A percentile compares a stretch with the other conserved stretches of the same genome.
These are phyloP conservation scores for Alternaria longipes DNA, from an alignment of 2,329 filamentous ascomycete species.

Conservation along the genomic window DNA sequence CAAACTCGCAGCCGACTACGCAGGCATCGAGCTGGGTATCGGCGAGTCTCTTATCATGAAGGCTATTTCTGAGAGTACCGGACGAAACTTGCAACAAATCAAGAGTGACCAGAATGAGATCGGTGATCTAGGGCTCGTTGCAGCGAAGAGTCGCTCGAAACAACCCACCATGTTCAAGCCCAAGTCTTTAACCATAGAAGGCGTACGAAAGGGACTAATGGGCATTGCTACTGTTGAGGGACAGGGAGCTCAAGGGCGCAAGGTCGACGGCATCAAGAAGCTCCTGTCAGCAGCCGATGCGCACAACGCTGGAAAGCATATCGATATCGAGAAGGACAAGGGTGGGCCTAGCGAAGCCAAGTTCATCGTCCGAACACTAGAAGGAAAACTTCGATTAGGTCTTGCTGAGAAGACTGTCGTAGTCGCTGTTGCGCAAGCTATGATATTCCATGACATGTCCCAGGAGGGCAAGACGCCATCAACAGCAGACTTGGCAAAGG, in stretches of 20 bases:
- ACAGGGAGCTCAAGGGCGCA: slow-evolving; percentile 86
- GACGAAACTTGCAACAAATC: slow-evolving; percentile 85
- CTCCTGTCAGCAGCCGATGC: slow-evolving; percentile 90
- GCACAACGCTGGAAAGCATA: slow-evolving; percentile 66
- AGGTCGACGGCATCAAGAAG: slow-evolving; percentile 96
- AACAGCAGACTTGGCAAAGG: slow-evolving; percentile 79
- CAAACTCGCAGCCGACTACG: slow-evolving; percentile 95
- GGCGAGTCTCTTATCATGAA: slow-evolving; percentile 99
- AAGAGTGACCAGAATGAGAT: slow-evolving; percentile 97
- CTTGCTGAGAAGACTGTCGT: slow-evolving; percentile 92
- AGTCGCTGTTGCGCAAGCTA: slow-evolving; percentile 86
- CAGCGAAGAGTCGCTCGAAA: slow-evolving; percentile 92
- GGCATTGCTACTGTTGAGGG: slow-evolving; percentile 87
- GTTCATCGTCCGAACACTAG: slow-evolving; percentile 89
- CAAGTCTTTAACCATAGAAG: slow-evolving; percentile 84
- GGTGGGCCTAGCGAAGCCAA: slow-evolving; percentile 95
- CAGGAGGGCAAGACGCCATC: slow-evolving; percentile 74
- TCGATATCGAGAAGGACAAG: slow-evolving; percentile 92
- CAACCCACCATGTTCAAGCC: slow-evolving; percentile 99
- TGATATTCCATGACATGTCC: slow-evolving; percentile 84
- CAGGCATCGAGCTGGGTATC: slow-evolving; percentile 96
- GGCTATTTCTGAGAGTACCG: slow-evolving; percentile 93
- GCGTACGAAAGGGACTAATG: slow-evolving; percentile 88
- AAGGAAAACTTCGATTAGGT: slow-evolving; percentile 91
- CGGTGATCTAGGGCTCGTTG: slow-evolving; percentile 92